phyloP scores from a whole-genome alignment of 495 filamentous ascomycete genomes.

The Penicillium cosmopolitanum region DNA sequence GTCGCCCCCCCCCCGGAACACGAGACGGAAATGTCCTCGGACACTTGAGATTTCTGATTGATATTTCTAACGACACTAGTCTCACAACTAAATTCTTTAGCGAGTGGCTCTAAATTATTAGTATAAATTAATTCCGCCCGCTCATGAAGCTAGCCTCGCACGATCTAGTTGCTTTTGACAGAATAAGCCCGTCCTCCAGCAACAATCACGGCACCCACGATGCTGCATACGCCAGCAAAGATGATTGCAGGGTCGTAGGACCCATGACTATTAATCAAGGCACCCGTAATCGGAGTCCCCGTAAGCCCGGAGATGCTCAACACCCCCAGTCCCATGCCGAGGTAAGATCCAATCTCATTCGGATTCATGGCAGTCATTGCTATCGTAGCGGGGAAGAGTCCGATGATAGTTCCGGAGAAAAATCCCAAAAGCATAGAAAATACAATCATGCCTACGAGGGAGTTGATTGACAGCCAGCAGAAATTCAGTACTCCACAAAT shows the following conservation, averaged over 20 bases:
- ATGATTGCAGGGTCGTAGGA: conserved; percentile 22
- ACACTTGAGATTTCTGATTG: no score
- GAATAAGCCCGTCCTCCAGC: not conserved
- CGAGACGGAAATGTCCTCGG: no score
- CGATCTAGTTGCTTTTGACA: not conserved
- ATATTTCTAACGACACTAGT: no score
- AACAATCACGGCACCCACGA: conserved; percentile 20
- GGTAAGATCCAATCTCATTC: conserved; percentile 57
- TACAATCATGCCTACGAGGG: conserved; percentile 50
- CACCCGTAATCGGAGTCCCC: conserved; percentile 35
- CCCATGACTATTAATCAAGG: conserved; percentile 23
- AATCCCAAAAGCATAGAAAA: conserved; percentile 62
- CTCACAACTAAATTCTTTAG: no score
- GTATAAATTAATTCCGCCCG: not conserved
- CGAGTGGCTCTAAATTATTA: no score
- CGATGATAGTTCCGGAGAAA: conserved; percentile 58
- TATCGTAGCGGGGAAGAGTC: conserved; percentile 35
- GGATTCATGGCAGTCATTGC: conserved; percentile 24
- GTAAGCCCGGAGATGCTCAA: conserved; percentile 28
- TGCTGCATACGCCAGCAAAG: conserved; percentile 21
- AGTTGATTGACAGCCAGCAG: conserved; percentile 52
- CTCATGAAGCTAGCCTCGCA: not conserved
- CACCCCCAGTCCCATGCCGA: conserved; percentile 28
- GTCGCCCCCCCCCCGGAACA: no score
- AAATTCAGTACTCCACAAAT: conserved; percentile 24